Evolutionary conservation across 768 basidiomycete genomes (phyloP).

Genomic region (Pleurotus salmoneostramineus): DNA sequence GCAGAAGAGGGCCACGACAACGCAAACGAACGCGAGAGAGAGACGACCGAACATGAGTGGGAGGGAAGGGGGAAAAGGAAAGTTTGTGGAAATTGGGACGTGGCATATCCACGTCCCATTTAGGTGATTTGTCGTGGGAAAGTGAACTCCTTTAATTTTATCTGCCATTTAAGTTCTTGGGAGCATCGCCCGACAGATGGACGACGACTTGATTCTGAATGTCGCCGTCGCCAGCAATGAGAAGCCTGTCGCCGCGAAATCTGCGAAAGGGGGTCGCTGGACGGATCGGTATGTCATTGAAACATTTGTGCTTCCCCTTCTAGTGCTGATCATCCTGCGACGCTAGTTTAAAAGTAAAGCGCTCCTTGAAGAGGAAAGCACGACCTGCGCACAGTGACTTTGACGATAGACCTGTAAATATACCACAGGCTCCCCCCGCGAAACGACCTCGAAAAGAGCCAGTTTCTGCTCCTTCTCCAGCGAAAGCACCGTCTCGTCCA

Average conservation of each 20-base stretch:
- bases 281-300: slow-evolving; percentile 59
- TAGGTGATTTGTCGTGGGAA: slow-evolving; percentile 9
- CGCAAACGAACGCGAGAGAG: slow-evolving; percentile 55
- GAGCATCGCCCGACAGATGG: slow-evolving; percentile 36
- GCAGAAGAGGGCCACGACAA: slow-evolving; percentile 68
- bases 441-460: slow-evolving; percentile 42
- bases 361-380: slow-evolving; percentile 57
- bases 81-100: not conserved
- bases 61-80: slow-evolving; percentile 17
- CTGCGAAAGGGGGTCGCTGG: slow-evolving; percentile 67
- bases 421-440: slow-evolving; percentile 30
- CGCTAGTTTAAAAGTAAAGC: slow-evolving; percentile 70
- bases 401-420: slow-evolving; percentile 11
- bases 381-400: slow-evolving; percentile 28
- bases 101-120: not conserved
- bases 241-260: slow-evolving; percentile 19
- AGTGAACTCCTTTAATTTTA: slow-evolving; percentile 1
- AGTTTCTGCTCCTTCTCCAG: slow-evolving; percentile 16
- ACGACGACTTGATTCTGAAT: slow-evolving; percentile 76
- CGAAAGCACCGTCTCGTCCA: slow-evolving; percentile 20
- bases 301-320: slow-evolving; percentile 5
- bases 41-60: slow-evolving; percentile 57
- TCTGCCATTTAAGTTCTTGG: not conserved
- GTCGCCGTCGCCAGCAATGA: slow-evolving; percentile 40
- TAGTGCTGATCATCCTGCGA: slow-evolving; percentile 12